Conservation (phyloP, 75 land plant genomes). For the Pinus tabuliformis region DNA sequence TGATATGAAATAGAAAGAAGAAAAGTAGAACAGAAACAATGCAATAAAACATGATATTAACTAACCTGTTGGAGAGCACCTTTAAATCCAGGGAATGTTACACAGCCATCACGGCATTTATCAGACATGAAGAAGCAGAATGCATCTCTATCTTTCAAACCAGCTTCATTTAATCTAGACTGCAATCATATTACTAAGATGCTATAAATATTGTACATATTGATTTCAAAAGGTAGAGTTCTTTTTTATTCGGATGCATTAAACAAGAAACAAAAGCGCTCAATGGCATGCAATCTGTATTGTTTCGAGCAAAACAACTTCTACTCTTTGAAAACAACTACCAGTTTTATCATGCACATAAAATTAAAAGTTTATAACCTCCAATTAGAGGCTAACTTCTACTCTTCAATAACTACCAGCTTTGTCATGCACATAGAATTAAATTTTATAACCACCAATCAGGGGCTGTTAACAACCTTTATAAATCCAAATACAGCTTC, state of each 20-base stretch:
- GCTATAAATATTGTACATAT: neutral
- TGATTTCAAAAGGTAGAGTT: neutral
- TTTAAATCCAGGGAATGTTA: constrained; percentile 51
- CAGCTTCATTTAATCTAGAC: constrained; percentile 40
- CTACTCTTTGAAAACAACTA: neutral
- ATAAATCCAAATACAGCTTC: constrained; percentile 83
- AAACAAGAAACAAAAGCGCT: neutral
- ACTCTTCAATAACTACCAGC: no score
- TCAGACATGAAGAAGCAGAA: constrained; percentile 59
- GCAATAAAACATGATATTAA: neutral
- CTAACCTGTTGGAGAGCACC: constrained; percentile 56
- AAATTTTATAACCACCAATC: neutral
- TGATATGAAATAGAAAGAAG: no score
- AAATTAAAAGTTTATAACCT: neutral
- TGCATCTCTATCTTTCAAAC: constrained; percentile 45
- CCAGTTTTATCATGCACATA: neutral
- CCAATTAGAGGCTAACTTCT: neutral
- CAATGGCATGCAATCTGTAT: neutral
- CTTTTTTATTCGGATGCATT: neutral
- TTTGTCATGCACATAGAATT: neutral
- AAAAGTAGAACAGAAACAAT: neutral
- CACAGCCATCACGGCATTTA: constrained; percentile 29
- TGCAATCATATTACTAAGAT: constrained; percentile 18
- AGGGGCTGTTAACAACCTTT: constrained; percentile 41
- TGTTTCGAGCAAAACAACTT: neutral